A percentile compares a stretch with the other conserved stretches of the same genome.
Evolutionary conservation across 1,284 basidiomycete species (phyloP).

Genomic region (Gymnopus androsaceus): DNA sequence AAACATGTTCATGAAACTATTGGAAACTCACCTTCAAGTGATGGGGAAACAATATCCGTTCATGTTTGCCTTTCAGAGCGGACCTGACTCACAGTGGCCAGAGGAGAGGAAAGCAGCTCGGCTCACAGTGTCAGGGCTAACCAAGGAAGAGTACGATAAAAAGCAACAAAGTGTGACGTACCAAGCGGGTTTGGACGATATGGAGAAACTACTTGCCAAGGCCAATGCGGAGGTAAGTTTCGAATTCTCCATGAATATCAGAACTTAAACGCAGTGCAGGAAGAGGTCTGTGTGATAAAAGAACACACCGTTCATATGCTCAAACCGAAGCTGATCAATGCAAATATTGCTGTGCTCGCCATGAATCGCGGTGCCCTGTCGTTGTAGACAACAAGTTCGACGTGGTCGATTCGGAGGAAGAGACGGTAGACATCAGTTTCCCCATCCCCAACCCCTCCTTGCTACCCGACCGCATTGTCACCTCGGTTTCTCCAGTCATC

Average conservation of each 20-base stretch:
- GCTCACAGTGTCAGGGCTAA: not conserved
- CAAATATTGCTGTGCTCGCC: not conserved
- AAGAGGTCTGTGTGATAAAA: constrained; percentile 3
- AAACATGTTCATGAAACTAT: constrained; percentile 14
- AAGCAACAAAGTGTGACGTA: constrained; percentile 2
- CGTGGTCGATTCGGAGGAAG: not conserved
- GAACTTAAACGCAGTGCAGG: not conserved
- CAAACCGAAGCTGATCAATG: too few relatives aligned
- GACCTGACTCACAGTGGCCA: constrained; percentile 10
- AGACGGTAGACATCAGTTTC: not conserved
- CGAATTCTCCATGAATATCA: not conserved
- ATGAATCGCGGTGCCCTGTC: not conserved
- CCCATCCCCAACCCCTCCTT: constrained; percentile 11
- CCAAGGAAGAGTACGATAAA: not conserved
- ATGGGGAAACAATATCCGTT: constrained; percentile 15
- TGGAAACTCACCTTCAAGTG: constrained; percentile 12
- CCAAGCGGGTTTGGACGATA: constrained; percentile 7
- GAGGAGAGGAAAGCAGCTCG: too few relatives aligned
- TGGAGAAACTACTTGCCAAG: not conserved
- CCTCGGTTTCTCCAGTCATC: constrained; percentile 6
- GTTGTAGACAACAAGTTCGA: constrained; percentile 8
- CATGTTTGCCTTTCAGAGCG: constrained; percentile 10
- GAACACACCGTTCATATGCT: constrained; percentile 3
- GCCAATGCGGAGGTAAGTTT: constrained; percentile 3
- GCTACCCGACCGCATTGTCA: constrained; percentile 8